Evolutionary conservation across 1,284 basidiomycete species (phyloP).

Genomic region (Caloboletus firmus): DNA sequence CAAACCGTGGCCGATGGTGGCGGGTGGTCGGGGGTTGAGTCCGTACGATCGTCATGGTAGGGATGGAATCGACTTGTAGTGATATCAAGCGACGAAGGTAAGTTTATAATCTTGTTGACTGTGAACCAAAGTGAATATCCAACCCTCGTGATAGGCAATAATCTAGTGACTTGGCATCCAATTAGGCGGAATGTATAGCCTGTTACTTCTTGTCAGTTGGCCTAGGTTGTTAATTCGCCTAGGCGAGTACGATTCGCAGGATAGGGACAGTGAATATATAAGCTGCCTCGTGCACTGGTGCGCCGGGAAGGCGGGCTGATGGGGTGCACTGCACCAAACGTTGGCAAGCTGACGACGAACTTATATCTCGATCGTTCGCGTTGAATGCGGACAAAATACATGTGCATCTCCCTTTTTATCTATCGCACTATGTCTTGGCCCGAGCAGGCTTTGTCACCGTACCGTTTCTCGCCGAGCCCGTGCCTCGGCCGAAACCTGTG

Average conservation of each 20-base stretch:
- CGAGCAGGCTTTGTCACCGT: constrained; percentile 1
- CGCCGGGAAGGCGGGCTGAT: constrained; percentile 13
- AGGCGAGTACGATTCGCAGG: constrained; percentile 1
- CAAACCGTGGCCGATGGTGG: constrained; percentile 2
- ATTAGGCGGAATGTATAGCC: constrained; percentile 4
- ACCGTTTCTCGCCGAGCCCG: constrained; percentile 12
- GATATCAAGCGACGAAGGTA: constrained; percentile 5
- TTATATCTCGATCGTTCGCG: background rate
- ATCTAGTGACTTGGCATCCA: constrained; percentile 4
- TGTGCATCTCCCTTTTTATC: constrained; percentile 1
- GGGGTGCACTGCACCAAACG: constrained; percentile 2
- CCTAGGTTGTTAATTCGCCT: too few species aligned
- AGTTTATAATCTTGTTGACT: constrained; percentile 10
- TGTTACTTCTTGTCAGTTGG: background rate
- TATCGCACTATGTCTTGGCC: background rate
- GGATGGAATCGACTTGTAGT: background rate
- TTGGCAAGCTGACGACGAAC: background rate
- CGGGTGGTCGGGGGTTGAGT: constrained; percentile 6
- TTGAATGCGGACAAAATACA: background rate
- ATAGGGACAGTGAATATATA: constrained; percentile 2
- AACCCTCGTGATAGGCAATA: constrained; percentile 3
- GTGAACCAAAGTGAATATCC: background rate
- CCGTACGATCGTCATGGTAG: constrained; percentile 17
- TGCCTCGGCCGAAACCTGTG: background rate
- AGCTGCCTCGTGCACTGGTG: constrained; percentile 14